These are phyloP conservation scores for Apiotrichum sp. DNA, from an alignment of 1,284 basidiomycete species.

Conservation along the genomic window DNA sequence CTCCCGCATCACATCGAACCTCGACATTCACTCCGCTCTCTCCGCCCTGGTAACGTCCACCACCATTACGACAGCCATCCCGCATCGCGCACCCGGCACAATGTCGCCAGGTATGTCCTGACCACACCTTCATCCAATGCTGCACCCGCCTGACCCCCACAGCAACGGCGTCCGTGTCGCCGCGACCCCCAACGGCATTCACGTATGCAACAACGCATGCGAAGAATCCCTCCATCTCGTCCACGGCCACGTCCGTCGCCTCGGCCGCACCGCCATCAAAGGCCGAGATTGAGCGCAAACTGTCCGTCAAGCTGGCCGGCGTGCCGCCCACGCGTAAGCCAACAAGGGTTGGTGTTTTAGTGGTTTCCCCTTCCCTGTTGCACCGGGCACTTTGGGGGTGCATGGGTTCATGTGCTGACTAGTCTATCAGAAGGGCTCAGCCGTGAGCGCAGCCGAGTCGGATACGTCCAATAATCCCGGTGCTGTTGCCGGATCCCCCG, in stretches of 20 bases:
- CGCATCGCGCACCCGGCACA: neutral
- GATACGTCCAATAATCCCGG: slow-evolving; percentile 58
- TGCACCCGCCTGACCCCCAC: neutral
- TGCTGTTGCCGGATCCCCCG: slow-evolving; percentile 43
- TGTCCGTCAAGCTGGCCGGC: slow-evolving; percentile 58
- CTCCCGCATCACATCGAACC: too few relatives aligned
- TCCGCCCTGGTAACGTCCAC: neutral
- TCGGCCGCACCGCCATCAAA: slow-evolving; percentile 67
- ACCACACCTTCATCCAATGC: too few relatives aligned
- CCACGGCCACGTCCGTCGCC: neutral
- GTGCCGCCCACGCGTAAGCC: slow-evolving; percentile 39
- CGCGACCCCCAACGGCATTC: neutral
- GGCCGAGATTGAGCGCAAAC: slow-evolving; percentile 78
- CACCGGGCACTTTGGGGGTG: too few relatives aligned
- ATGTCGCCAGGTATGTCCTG: neutral
- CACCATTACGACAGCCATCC: neutral
- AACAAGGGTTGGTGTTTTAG: neutral
- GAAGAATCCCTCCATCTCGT: slow-evolving; percentile 3
- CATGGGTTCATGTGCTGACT: neutral
- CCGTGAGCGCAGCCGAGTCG: slow-evolving; percentile 62
- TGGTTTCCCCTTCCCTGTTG: neutral
- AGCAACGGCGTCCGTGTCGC: slow-evolving; percentile 1
- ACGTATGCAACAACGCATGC: neutral
- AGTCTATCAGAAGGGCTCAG: neutral
- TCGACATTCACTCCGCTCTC: too few relatives aligned